Evolutionary conservation across 768 basidiomycete species (phyloP).

Genomic region (Chalciporus chontae): DNA sequence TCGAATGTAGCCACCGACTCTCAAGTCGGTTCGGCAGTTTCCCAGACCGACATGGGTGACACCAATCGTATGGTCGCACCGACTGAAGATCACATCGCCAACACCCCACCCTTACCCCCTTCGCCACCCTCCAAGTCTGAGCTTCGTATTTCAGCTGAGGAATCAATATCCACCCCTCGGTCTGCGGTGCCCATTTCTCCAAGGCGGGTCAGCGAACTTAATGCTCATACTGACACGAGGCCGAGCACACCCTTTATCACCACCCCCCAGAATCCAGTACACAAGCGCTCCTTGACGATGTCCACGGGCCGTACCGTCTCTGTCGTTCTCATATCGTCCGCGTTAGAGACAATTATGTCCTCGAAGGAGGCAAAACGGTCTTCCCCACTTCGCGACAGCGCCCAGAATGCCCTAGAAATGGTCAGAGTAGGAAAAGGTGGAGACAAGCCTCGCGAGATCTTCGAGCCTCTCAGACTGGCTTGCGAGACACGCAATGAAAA

Average conservation of each 20-base stretch:
- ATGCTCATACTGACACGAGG: conserved; percentile 12
- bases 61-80: conserved; percentile 1
- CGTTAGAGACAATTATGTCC: conserved; percentile 78
- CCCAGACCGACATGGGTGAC: conserved; percentile 3
- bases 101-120: conserved; percentile 8
- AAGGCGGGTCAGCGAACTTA: conserved; percentile 7
- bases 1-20: neutral
- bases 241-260: conserved; percentile 21
- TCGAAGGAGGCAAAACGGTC: conserved; percentile 90
- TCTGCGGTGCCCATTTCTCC: conserved; percentile 6
- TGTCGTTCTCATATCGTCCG: conserved; percentile 76
- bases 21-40: neutral
- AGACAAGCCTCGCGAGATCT: conserved; percentile 79
- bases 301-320: conserved; percentile 73
- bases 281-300: conserved; percentile 58
- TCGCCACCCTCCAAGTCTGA: conserved; percentile 5
- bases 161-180: neutral
- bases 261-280: conserved; percentile 26
- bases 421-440: conserved; percentile 72
- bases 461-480: conserved; percentile 93
- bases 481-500: conserved; percentile 95
- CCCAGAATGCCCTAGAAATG: conserved; percentile 78
- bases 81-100: neutral
- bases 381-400: conserved; percentile 74
- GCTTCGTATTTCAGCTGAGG: conserved; percentile 4